Base-by-base conservation (phyloP, 306 rosid genomes). In the Prosopis cineraria region DNA sequence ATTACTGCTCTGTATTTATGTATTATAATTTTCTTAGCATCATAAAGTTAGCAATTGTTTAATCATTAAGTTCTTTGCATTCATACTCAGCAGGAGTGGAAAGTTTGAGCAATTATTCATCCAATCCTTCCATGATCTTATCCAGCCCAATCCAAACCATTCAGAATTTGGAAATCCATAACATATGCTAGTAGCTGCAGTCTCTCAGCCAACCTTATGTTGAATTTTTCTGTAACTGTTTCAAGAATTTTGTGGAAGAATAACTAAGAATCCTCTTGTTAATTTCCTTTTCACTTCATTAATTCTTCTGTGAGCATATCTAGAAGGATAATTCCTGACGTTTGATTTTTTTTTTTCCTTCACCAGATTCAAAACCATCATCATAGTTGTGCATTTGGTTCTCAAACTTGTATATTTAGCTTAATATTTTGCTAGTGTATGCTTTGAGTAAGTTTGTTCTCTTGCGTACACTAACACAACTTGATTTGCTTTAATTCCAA, bases 371-470 rank as follows among this genome's bases (percentile, higher is more conserved):
- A 64, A n/a, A 64, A 40, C n/a, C 62, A 40, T 22, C 17, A 8
- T 79, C 36, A 70, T 45, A 4, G 6, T 7, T n/a, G n/a, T 50
- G 27, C 63, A 47, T 30, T 30, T 71, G 59, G 45, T 33, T 40
- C 78, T 64, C 55, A 19, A 58, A 22, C 31, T 40, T 48, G 19
- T 73, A 45, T 55, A 10, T 52, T n/a, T 52, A n/a, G 27, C 27
- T 20, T 52, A 50, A 16, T 69, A 64, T 20, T 50, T 71, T 64
- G 13, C 44, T 72, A 45, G 75, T 53, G 27, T 37, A 40, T 71
- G 63, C 55, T 79, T 80, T 68, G 55, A n/a, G 74, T 50, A 72
- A 22, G 52, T 52, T 81, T 56, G 65, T 64, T 25, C 63, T 69
- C 48, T 39, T 60, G 45, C 47, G 50, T 78, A 7, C 25, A 41